These are phyloP conservation scores for Aspergillus sp. DNA, from an alignment of 2,329 filamentous ascomycete genomes.

Conservation along the genomic window DNA sequence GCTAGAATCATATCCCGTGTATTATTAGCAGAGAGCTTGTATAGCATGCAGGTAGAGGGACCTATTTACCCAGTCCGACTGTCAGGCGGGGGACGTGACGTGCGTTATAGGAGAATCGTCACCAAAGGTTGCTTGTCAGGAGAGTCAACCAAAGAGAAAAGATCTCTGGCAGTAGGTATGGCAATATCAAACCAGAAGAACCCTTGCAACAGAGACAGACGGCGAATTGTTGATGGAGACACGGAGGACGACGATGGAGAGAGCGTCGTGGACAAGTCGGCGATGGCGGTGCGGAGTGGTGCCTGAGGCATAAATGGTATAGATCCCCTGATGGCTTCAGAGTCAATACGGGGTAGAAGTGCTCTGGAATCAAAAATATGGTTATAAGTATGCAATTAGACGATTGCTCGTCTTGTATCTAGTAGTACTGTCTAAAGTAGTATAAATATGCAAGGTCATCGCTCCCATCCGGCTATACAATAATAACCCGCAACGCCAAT, in stretches of 20 bases:
- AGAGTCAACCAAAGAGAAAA: too few relatives aligned
- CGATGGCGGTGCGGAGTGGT: conserved; percentile 5
- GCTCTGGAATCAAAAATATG: background rate
- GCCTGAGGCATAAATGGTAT: conserved; percentile 5
- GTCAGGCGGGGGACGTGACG: conserved; percentile 4
- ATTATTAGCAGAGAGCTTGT: background rate
- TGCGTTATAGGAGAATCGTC: too few relatives aligned
- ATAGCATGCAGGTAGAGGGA: background rate
- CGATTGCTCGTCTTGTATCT: background rate
- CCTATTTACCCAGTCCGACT: conserved; percentile 1
- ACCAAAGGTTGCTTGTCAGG: too few relatives aligned
- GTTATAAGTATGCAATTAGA: background rate
- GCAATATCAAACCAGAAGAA: too few relatives aligned
- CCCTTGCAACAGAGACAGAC: background rate
- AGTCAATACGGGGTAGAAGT: background rate
- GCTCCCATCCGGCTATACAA: background rate
- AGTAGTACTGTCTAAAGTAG: too few relatives aligned
- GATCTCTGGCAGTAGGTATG: too few relatives aligned
- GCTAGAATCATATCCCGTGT: background rate
- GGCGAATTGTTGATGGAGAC: background rate
- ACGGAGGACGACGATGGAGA: background rate
- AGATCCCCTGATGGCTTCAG: background rate
- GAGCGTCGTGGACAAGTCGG: conserved; percentile 1
- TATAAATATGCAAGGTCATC: background rate
- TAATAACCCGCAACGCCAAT: too few relatives aligned